Conservation (phyloP, 257 asterid species). For the Orobanche coerulescens region DNA sequence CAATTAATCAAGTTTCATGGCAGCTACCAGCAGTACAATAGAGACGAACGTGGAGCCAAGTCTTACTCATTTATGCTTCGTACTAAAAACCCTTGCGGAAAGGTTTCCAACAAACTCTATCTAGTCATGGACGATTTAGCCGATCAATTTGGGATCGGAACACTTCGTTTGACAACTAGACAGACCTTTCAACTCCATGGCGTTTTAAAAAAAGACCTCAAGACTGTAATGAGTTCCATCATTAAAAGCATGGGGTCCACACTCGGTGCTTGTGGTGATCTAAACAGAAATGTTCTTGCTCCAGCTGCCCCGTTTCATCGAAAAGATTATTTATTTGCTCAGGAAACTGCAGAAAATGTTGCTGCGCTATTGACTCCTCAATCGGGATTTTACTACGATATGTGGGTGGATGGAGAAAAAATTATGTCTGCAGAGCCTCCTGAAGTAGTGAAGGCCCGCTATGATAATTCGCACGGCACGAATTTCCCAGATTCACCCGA, state of each 20-base stretch:
- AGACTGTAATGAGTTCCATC: slow-evolving; percentile 90
- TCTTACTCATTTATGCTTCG: slow-evolving; percentile 95
- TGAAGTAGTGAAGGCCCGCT: slow-evolving; percentile 80
- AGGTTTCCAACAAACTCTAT: slow-evolving; percentile 82
- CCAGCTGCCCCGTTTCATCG: slow-evolving; percentile 72
- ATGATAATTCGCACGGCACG: slow-evolving; percentile 88
- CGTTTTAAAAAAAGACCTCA: slow-evolving; percentile 77
- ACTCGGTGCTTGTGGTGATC: slow-evolving; percentile 98
- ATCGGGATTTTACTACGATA: slow-evolving; percentile 95
- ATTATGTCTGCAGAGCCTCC: slow-evolving; percentile 83
- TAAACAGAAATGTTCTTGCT: slow-evolving; percentile 90
- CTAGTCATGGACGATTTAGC: slow-evolving; percentile 93
- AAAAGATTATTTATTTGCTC: slow-evolving; percentile 88
- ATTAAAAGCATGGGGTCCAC: slow-evolving; percentile 86
- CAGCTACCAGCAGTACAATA: slow-evolving; percentile 84
- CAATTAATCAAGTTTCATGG: slow-evolving; percentile 98
- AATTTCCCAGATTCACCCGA: slow-evolving; percentile 86
- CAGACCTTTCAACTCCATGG: slow-evolving; percentile 98
- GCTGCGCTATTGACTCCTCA: slow-evolving; percentile 96
- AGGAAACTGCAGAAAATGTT: slow-evolving; percentile 83
- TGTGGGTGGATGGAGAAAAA: slow-evolving; percentile 97
- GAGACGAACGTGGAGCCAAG: slow-evolving; percentile 84
- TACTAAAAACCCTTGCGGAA: slow-evolving; percentile 93
- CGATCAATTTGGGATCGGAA: slow-evolving; percentile 82
- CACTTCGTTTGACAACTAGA: slow-evolving; percentile 94